Conservation (phyloP, 768 basidiomycete genomes). For the Chalciporus sphaerocephalus region DNA sequence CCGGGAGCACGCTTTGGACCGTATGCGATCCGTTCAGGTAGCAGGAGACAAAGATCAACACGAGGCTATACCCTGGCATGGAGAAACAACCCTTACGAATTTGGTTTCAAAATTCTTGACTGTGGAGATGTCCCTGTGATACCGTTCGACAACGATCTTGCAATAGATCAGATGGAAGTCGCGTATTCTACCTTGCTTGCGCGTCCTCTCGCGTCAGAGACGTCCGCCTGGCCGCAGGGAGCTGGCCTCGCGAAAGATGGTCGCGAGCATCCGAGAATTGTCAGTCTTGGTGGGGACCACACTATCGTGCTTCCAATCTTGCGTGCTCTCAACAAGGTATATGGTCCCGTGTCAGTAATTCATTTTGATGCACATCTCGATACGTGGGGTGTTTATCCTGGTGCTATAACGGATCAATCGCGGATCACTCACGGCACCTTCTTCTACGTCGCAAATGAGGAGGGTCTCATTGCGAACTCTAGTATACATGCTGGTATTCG, state of each 20-base stretch:
- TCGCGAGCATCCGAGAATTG: constrained; percentile 65
- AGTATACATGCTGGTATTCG: constrained; percentile 85
- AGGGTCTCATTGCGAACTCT: constrained; percentile 68
- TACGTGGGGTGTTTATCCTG: constrained; percentile 45
- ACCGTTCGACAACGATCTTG: constrained; percentile 79
- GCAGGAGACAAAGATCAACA: constrained; percentile 57
- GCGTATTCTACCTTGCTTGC: constrained; percentile 74
- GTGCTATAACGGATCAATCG: constrained; percentile 50
- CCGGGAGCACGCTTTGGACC: constrained; percentile 85
- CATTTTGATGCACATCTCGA: constrained; percentile 81
- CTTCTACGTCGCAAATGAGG: constrained; percentile 74
- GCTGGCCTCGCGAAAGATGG: constrained; percentile 50
- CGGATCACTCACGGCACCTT: constrained; percentile 82
- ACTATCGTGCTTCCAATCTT: constrained; percentile 85
- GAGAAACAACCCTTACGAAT: constrained; percentile 60
- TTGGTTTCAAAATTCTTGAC: constrained; percentile 61
- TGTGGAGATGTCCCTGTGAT: constrained; percentile 83
- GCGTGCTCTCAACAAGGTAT: constrained; percentile 69
- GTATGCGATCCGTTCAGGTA: constrained; percentile 77
- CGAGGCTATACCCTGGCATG: constrained; percentile 70
- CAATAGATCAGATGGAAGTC: constrained; percentile 82
- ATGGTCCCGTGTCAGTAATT: constrained; percentile 78
- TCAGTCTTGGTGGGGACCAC: constrained; percentile 83
- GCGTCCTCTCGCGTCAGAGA: constrained; percentile 40
- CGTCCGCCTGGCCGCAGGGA: constrained; percentile 22